Evolutionary conservation across 768 basidiomycete genomes (phyloP).

Genomic region (Tulasnella sp.): DNA sequence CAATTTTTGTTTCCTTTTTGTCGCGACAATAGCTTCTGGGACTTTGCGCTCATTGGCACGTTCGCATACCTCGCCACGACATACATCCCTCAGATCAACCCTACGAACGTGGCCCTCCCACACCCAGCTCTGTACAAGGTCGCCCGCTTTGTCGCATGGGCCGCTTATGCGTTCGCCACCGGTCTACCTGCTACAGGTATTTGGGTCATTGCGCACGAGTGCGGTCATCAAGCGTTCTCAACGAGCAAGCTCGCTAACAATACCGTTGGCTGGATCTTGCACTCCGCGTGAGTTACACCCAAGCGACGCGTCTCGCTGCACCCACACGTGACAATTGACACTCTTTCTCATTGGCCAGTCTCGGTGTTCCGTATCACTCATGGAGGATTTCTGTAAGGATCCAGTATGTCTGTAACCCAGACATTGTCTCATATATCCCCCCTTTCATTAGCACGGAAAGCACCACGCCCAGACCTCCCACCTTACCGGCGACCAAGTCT

Average conservation of each 20-base stretch:
- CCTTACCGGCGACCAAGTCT: constrained; percentile 92
- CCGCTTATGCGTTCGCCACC: constrained; percentile 66
- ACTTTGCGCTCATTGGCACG: constrained; percentile 29
- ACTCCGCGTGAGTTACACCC: constrained; percentile 55
- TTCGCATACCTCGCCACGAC: constrained; percentile 29
- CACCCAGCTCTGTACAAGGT: constrained; percentile 43
- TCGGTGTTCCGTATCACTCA: constrained; percentile 93
- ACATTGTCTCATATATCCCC: not conserved
- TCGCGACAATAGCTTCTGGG: constrained; percentile 24
- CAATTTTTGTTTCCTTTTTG: not conserved
- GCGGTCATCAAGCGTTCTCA: constrained; percentile 94
- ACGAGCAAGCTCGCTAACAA: constrained; percentile 88
- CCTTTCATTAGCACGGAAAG: constrained; percentile 50
- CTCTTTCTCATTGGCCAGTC: constrained; percentile 33
- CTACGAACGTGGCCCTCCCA: constrained; percentile 15
- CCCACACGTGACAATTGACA: no score
- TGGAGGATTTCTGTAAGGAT: constrained; percentile 69
- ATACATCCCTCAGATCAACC: constrained; percentile 29
- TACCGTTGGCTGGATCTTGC: constrained; percentile 82
- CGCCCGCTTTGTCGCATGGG: constrained; percentile 60
- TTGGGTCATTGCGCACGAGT: constrained; percentile 93
- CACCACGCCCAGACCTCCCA: constrained; percentile 94
- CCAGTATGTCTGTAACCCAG: no score
- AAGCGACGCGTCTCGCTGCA: not conserved
- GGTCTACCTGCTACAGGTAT: constrained; percentile 86